Percentiles rank a stretch among this genome's conserved stretches.
phyloP scores from a whole-genome alignment of 2,329 filamentous ascomycete genomes.

The Ophiosphaerella korrae region DNA sequence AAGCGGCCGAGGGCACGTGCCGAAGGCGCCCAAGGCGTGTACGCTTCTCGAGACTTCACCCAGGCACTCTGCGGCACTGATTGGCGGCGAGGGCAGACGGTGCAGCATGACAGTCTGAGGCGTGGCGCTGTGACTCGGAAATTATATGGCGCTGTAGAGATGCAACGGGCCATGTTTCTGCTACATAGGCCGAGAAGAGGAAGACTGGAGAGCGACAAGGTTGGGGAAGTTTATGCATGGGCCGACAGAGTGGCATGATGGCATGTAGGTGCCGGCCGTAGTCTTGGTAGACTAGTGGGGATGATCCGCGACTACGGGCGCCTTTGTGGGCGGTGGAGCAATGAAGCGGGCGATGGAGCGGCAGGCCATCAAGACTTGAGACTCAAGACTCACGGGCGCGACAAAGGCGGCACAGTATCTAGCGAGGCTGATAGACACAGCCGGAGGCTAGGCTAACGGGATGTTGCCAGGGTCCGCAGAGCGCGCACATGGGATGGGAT shows the following conservation, averaged over 20 bases:
- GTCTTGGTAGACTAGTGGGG: not conserved
- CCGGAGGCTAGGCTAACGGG: conserved; percentile 15
- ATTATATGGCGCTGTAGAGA: conserved; percentile 16
- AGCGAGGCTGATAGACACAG: conserved; percentile 8
- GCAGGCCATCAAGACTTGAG: too few relatives aligned
- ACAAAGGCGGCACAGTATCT: not conserved
- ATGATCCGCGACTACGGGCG: not conserved
- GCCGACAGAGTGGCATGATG: too few relatives aligned
- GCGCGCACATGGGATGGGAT: conserved; percentile 10
- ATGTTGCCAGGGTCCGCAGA: conserved; percentile 2
- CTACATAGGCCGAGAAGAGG: conserved; percentile 1
- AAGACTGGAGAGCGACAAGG: not conserved
- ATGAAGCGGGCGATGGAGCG: too few relatives aligned
- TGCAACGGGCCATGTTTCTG: conserved; percentile 6
- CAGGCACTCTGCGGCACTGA: conserved; percentile 7
- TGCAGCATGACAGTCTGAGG: conserved; percentile 4
- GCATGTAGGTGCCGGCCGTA: too few relatives aligned
- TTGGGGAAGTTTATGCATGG: conserved; percentile 3
- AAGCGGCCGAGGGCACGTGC: conserved; percentile 3
- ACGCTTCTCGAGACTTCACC: not conserved
- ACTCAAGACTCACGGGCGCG: not conserved
- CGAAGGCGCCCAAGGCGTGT: not conserved
- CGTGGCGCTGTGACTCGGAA: conserved; percentile 27
- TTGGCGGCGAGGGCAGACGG: conserved; percentile 17
- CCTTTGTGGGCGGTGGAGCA: too few relatives aligned